phyloP scores from a whole-genome alignment of 176 grass and related monocot species.

The Tuctoria greenei region DNA sequence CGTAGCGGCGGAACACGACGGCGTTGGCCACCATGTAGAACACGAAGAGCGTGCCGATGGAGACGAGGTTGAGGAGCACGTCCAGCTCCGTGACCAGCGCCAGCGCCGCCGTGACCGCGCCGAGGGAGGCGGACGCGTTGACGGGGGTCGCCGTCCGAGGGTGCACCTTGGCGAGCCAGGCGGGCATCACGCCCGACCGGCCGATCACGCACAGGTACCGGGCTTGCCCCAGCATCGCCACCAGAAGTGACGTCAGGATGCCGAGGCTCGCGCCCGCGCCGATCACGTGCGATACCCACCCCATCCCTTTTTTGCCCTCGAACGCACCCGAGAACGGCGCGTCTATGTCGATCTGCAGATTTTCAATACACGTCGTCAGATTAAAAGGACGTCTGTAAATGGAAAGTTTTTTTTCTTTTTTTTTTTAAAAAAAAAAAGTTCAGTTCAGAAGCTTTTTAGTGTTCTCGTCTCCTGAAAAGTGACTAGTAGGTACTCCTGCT shows the following conservation, averaged over 20 bases:
- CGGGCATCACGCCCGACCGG: slow-evolving; percentile 73
- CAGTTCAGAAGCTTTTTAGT: no score
- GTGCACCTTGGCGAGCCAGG: slow-evolving; percentile 81
- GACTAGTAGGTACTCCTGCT: no score
- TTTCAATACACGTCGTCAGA: no score
- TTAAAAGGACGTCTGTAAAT: no score
- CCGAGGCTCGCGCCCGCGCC: slow-evolving; percentile 79
- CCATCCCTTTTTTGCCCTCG: slow-evolving; percentile 57
- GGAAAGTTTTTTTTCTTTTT: no score
- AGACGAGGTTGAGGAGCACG: slow-evolving; percentile 79
- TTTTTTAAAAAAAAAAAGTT: no score
- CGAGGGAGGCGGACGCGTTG: slow-evolving; percentile 83
- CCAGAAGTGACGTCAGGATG: slow-evolving; percentile 88
- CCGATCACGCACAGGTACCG: slow-evolving; percentile 94
- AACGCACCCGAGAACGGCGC: slow-evolving; percentile 88
- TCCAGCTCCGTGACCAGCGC: slow-evolving; percentile 90
- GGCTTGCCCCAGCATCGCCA: slow-evolving; percentile 93
- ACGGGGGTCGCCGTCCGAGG: slow-evolving; percentile 67
- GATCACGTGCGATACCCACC: slow-evolving; percentile 88
- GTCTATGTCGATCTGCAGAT: slow-evolving; percentile 82
- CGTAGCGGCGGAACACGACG: slow-evolving; percentile 85
- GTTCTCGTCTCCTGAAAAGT: no score
- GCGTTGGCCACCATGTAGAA: slow-evolving; percentile 99
- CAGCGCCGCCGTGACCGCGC: slow-evolving; percentile 72
- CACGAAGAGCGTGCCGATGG: slow-evolving; percentile 97